Evolutionary conservation across 345 rosid species (phyloP), one percentile per base, ranked within the genome.

Genomic region (Ceriops tagal): DNA sequence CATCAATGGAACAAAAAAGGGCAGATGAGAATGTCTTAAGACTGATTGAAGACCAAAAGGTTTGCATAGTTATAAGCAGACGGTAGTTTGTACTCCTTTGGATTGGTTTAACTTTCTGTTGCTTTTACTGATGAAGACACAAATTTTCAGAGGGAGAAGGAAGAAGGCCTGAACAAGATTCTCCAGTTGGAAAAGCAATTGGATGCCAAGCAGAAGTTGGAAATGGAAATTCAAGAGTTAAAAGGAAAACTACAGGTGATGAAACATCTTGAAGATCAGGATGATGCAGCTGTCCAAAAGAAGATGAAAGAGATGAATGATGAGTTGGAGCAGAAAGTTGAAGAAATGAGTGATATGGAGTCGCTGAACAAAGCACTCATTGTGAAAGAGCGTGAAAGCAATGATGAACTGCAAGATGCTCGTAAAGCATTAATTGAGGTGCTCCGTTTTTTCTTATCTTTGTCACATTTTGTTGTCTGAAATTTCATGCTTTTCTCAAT

Each of bases 1-100:
- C 98, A 72, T 89, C 98, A 35, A n/a, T 69, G 74, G 95, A 91
- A 79, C 90, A 89, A 85, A 81, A 82, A 75, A 91, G 69, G 71
- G 88, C 92, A 57, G 97, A 93, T 77, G 90, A 88, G 80, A 87
- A 90, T 52, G 87, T 91, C 55, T 71, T 88, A 62, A 81, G 80
- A 69, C 87, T 91, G 80, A 81, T 88, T 67, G 96, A 93, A 80
- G 90, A 89, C 73, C 97, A 91, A 65, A 84, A 93, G 88, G 98
- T 91, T 35, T 57, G 67, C 39, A 47, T 21, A 61, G 32, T 57
- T 13, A 43, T 37, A 51, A 11, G 27, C 31, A 11, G 18, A 6
- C 16, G 6, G 53, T 26, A 30, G 55, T 53, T 55, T 39, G 51
- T 16, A n/a, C 35, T 58, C 8, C 18, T 56, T 34, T 43, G 4